Percentiles rank a stretch among this genome's conserved stretches.
These are phyloP conservation scores for Pseudocercospora fijiensis DNA, from an alignment of 2,329 filamentous ascomycete genomes.

Conservation along the genomic window DNA sequence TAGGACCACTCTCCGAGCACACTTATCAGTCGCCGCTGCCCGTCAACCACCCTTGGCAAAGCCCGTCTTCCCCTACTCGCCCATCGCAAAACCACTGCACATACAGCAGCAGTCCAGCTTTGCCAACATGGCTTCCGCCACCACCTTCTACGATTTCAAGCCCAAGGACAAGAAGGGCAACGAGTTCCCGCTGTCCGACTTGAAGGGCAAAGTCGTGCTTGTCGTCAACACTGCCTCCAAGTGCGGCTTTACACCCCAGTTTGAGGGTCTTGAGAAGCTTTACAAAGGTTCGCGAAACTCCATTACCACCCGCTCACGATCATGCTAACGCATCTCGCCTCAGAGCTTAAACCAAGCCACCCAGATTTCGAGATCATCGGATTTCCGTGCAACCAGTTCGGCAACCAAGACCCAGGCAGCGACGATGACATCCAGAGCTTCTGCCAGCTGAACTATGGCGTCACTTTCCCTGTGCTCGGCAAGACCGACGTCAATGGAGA, in stretches of 20 bases:
- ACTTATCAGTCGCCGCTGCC: slow-evolving; percentile 5
- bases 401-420: slow-evolving; percentile 78
- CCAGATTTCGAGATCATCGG: slow-evolving; percentile 82
- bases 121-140: slow-evolving; percentile 63
- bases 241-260: slow-evolving; percentile 98
- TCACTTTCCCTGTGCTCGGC: slow-evolving; percentile 83
- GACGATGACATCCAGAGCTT: slow-evolving; percentile 64
- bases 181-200: slow-evolving; percentile 65
- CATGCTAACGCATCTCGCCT: background rate
- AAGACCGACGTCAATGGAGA: slow-evolving; percentile 95
- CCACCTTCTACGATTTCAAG: slow-evolving; percentile 69
- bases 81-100: background rate
- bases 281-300: slow-evolving; percentile 63
- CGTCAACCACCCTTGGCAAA: background rate
- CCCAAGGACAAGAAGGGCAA: slow-evolving; percentile 11
- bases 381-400: slow-evolving; percentile 99
- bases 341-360: slow-evolving; percentile 63
- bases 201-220: slow-evolving; percentile 90
- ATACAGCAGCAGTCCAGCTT: slow-evolving; percentile 8
- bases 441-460: slow-evolving; percentile 92
- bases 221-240: slow-evolving; percentile 98
- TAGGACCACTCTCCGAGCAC: slow-evolving; percentile 2
- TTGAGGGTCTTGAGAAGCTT: slow-evolving; percentile 82
- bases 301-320: slow-evolving; percentile 1
- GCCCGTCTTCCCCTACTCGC: slow-evolving; percentile 7